Base-by-base conservation (phyloP, 192 early-diverging fungal genomes). In the Coemansia sp. region DNA sequence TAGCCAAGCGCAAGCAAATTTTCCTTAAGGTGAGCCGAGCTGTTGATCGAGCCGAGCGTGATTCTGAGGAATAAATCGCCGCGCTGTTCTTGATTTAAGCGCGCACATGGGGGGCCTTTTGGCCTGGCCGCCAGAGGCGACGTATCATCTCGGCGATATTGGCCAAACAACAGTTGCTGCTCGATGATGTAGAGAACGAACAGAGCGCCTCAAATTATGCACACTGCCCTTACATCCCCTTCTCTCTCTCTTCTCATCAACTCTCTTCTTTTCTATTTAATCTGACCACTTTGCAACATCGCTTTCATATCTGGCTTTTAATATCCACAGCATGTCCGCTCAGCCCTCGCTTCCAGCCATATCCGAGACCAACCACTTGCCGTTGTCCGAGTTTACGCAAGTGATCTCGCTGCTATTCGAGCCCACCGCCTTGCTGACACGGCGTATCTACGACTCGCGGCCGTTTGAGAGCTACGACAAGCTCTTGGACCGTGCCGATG, bases 371-470 rank as follows among this genome's bases (percentile, higher is more conserved):
- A 92, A 92, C 84, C 82, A 73, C 10, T 73, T 86, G 49, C 31
- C 86, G 22, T 70, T 85, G 38, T 66, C 81, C 9, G 86, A 76
- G 66, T 90, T 94, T 69, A 71, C 84, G 18, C 52, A 70, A 24
- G 87, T 88, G 47, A 83, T 97, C 43, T 88, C 90, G 34, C 84
- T 90, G 34, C 86, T 95, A 22, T 97, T 95, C 67, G 95, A 97
- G 86, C 85, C 92, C 33, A 92, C 93, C 0, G 93, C 93, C 11
- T 88, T 93, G 55, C 86, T 97, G n/a, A 89, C 91, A 36, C 65
- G 87, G 62, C 85, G 85, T 64, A 87, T 95, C 39, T 90, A 89
- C 64, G 79, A 87, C 58, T 72, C 76, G 16, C 87, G 94, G 9
- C 95, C 94, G 22, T 97, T 87, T 66, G 62, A 76, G 40, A 87